Conservation (phyloP, 352 stramenopile genomes). For the Globisporangium perplexum region DNA sequence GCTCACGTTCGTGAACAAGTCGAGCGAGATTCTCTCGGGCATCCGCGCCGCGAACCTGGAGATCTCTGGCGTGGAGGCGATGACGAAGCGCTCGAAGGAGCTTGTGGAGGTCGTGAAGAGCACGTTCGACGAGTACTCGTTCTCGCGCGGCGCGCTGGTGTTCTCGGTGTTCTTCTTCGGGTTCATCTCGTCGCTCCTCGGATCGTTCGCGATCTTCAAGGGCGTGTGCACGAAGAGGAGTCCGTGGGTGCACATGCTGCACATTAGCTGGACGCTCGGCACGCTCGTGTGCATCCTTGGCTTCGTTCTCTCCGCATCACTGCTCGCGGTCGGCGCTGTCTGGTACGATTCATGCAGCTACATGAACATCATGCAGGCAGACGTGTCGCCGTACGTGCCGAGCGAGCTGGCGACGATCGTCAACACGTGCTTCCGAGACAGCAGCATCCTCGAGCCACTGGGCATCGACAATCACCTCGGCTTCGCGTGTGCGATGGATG, state of each 20-base stretch:
- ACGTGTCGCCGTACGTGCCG: conserved; percentile 71
- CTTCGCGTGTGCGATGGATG: conserved; percentile 64
- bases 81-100: conserved; percentile 52
- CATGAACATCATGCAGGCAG: conserved; percentile 69
- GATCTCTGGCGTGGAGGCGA: conserved; percentile 39
- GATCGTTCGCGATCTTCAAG: conserved; percentile 66
- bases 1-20: conserved; percentile 37
- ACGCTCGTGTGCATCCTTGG: conserved; percentile 74
- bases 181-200: conserved; percentile 57
- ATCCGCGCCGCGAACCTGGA: conserved; percentile 40
- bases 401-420: conserved; percentile 46
- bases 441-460: conserved; percentile 47
- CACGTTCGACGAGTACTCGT: conserved; percentile 77
- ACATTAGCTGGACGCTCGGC: conserved; percentile 67
- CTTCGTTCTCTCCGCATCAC: conserved; percentile 63
- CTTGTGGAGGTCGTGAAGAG: conserved; percentile 46
- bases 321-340: conserved; percentile 68
- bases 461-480: conserved; percentile 36
- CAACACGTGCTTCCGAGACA: conserved; percentile 73
- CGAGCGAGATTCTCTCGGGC: conserved; percentile 28
- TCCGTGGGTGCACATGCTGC: conserved; percentile 68
- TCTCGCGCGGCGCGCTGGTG: conserved; percentile 64
- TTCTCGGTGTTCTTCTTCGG: conserved; percentile 76
- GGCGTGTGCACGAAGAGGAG: conserved; percentile 71
- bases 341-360: conserved; percentile 83